Evolutionary conservation across 2,329 filamentous ascomycete species (phyloP).

Genomic region (Hirsutella rhossiliensis): DNA sequence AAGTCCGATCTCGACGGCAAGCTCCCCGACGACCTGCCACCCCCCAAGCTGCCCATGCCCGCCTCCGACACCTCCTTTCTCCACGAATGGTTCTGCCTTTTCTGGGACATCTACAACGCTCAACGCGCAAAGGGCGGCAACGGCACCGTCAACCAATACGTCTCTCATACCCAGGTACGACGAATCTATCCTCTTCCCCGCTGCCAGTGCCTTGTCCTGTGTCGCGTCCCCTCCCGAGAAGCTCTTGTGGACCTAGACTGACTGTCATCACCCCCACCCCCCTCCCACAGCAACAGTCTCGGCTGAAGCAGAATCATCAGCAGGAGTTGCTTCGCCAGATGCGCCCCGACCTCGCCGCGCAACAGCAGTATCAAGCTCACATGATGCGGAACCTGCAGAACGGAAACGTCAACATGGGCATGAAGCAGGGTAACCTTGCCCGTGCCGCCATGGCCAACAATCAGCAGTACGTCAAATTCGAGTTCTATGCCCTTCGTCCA

Average conservation of each 20-base stretch:
- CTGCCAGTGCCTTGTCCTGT: conserved; percentile 3
- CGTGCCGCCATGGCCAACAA: conserved; percentile 72
- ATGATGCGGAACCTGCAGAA: conserved; percentile 60
- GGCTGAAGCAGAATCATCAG: conserved; percentile 63
- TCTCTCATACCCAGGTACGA: conserved; percentile 69
- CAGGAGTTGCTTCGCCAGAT: conserved; percentile 67
- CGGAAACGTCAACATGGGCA: conserved; percentile 43
- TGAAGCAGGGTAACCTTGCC: conserved; percentile 51
- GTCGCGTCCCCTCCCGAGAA: background rate
- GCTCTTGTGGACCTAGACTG: conserved; percentile 1
- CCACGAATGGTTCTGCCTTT: conserved; percentile 95
- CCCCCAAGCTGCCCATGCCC: conserved; percentile 54
- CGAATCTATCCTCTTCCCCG: background rate
- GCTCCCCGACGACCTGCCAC: conserved; percentile 68
- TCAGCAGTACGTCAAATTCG: conserved; percentile 44
- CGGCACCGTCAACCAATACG: conserved; percentile 59
- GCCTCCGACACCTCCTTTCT: conserved; percentile 69
- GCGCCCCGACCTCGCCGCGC: conserved; percentile 46
- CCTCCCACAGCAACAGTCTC: conserved; percentile 46
- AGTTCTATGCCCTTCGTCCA: background rate
- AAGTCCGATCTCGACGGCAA: conserved; percentile 69
- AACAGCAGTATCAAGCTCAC: conserved; percentile 45
- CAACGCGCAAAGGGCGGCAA: conserved; percentile 60
- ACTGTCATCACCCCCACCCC: conserved; percentile 1
- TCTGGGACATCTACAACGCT: conserved; percentile 90